Base-by-base conservation (phyloP, 108 stramenopile species). In the Nitzschia sp. region DNA sequence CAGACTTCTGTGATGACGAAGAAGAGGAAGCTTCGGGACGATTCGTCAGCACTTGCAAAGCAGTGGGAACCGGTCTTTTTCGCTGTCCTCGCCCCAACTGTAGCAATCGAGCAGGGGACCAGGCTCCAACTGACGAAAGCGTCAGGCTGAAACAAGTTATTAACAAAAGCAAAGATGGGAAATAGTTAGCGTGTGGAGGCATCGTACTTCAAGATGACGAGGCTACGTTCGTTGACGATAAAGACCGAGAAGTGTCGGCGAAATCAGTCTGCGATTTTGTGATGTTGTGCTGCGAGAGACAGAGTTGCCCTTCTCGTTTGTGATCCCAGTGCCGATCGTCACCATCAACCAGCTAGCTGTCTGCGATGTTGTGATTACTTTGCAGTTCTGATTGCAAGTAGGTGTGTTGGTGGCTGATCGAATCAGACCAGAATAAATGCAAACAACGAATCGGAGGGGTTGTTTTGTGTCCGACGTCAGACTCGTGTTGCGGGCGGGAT, bases 31-130 rank as follows among this genome's bases (percentile, higher is more conserved):
- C 31, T 23, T 44, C 44, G 6, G 60, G 60, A 26, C 61, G 71
- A 3, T 48, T 46, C 17, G 71, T 36, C 23, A 63, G 17, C 4
- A 63, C 61, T 23, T 59, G 60, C 21, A 62, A 52, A 19, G 41
- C 63, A 2, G 71, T 72, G 0, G 62, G 71, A 22, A 72, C 53
- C 1, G 71, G 71, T 45, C 58, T 50, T 60, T 60, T 60, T 26
- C 34, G 52, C 8, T 34, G 15, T 22, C 66, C 33, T 54, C 53
- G 66, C 9, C 32, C 52, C 34, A 35, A 17, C 4, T 60, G 52
- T 6, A 53, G 50, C 25, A 72, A 17, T 47, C 61, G 30, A 28
- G 48, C 71, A 0, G 71, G 71, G 28, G 61, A 63, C 71, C 71
- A 72, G 21, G 71, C 71, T 26, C 59, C 53, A 22, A 50, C 48